A percentile compares a stretch with the other conserved stretches of the same genome.
phyloP scores from a whole-genome alignment of 2,329 filamentous ascomycete species.

The Fusarium pininemorale region DNA sequence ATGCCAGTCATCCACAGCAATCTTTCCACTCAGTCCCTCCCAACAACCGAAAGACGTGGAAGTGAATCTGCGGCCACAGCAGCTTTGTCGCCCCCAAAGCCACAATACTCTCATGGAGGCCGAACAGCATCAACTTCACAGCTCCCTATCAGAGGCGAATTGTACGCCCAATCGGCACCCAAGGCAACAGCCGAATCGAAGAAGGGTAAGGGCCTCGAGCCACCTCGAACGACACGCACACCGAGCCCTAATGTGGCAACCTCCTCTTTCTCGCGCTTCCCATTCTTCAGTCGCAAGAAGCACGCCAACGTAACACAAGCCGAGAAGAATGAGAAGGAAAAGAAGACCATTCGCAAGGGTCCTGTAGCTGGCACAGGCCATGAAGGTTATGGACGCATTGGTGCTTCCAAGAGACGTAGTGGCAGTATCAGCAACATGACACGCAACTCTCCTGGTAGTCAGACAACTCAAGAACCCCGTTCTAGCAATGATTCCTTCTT shows the following conservation, averaged over 20 bases:
- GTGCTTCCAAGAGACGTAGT: slow-evolving; percentile 69
- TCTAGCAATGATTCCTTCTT: slow-evolving; percentile 65
- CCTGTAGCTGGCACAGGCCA: slow-evolving; percentile 93
- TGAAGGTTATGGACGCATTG: slow-evolving; percentile 80
- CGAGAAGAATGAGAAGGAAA: slow-evolving; percentile 62
- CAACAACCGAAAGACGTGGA: slow-evolving; percentile 54
- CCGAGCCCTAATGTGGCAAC: slow-evolving; percentile 65
- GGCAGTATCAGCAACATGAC: slow-evolving; percentile 62
- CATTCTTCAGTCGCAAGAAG: slow-evolving; percentile 80
- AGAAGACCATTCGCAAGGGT: slow-evolving; percentile 68
- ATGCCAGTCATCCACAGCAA: slow-evolving; percentile 71
- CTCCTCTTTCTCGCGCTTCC: slow-evolving; percentile 73
- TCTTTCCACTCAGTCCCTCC: slow-evolving; percentile 59
- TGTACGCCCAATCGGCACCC: slow-evolving; percentile 11
- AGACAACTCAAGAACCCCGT: slow-evolving; percentile 63
- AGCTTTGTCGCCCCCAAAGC: slow-evolving; percentile 48
- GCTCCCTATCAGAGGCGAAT: slow-evolving; percentile 38
- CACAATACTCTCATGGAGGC: slow-evolving; percentile 43
- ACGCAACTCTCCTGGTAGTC: slow-evolving; percentile 55
- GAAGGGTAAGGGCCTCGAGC: slow-evolving; percentile 31
- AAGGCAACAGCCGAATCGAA: slow-evolving; percentile 30
- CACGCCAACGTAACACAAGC: slow-evolving; percentile 57
- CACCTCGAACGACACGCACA: slow-evolving; percentile 48
- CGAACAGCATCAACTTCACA: slow-evolving; percentile 47
- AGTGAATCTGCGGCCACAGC: slow-evolving; percentile 51